Percentiles rank a stretch among this genome's conserved stretches.
These are phyloP conservation scores for Rosa lucieae DNA, from an alignment of 306 rosid species.

Conservation along the genomic window DNA sequence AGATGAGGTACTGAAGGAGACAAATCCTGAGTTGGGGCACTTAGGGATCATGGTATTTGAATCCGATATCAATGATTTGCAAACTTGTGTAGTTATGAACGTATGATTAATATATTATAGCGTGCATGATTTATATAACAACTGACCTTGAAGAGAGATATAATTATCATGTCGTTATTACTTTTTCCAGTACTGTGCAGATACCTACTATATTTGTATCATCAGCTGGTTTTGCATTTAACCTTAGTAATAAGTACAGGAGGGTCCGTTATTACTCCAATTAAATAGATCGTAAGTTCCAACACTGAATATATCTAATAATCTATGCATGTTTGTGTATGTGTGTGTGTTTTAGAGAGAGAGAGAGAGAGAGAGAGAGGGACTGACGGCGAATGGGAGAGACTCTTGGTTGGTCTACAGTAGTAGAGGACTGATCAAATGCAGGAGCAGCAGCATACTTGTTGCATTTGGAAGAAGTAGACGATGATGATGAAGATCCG, in stretches of 20 bases:
- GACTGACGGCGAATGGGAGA: slow-evolving; percentile 89
- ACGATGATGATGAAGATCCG: slow-evolving; percentile 67
- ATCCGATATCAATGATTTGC: neutral
- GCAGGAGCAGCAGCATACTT: slow-evolving; percentile 41
- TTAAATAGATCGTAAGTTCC: neutral
- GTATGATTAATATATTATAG: neutral
- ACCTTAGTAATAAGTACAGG: neutral
- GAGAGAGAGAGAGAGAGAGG: neutral
- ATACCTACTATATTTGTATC: neutral
- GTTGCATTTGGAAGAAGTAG: slow-evolving; percentile 55
- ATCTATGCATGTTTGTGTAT: neutral
- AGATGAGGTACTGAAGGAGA: slow-evolving; percentile 20
- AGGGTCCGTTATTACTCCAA: neutral
- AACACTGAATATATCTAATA: neutral
- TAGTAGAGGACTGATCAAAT: slow-evolving; percentile 29
- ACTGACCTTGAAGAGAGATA: neutral
- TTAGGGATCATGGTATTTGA: neutral
- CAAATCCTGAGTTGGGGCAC: neutral
- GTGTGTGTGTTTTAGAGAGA: too few relatives aligned
- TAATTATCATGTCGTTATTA: neutral
- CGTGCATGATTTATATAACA: neutral
- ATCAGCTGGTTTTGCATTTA: neutral
- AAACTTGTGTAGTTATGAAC: neutral
- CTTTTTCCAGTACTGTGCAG: neutral
- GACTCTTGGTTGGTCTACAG: slow-evolving; percentile 59